Conservation (phyloP, 305 asterid genomes). For the Fraxinus velutina region DNA sequence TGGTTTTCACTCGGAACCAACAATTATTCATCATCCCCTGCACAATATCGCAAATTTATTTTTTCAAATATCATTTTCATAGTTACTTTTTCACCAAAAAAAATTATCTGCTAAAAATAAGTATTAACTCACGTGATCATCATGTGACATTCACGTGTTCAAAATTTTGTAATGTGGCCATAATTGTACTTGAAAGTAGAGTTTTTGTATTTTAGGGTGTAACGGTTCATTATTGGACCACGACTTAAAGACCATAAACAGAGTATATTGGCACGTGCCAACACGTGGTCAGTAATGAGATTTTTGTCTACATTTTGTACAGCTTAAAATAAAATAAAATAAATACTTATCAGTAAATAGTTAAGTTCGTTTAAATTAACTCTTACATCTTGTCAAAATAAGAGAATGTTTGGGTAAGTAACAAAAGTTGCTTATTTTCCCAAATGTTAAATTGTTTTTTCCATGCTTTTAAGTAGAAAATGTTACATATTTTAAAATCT, state of each 20-base stretch:
- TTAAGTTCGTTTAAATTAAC: neutral
- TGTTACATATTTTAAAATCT: neutral
- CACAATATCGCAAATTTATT: neutral
- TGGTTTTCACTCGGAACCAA: constrained; percentile 83
- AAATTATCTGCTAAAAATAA: neutral
- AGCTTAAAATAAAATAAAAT: neutral
- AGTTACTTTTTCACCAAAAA: neutral
- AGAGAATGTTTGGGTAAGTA: neutral
- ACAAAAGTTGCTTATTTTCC: neutral
- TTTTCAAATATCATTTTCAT: neutral
- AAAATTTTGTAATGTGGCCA: neutral
- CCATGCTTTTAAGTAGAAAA: neutral
- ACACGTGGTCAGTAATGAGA: neutral
- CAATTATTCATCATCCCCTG: constrained; percentile 99
- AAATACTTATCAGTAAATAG: neutral
- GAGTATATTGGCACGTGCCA: neutral
- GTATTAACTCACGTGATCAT: neutral
- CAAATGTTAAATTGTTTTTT: neutral
- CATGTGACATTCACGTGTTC: neutral
- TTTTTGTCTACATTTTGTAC: neutral
- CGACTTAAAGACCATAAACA: neutral
- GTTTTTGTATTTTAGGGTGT: neutral
- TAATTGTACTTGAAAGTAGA: neutral
- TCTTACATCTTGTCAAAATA: neutral
- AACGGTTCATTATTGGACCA: neutral